phyloP scores from a whole-genome alignment of 495 filamentous ascomycete species.

The Neurospora cerealis region DNA sequence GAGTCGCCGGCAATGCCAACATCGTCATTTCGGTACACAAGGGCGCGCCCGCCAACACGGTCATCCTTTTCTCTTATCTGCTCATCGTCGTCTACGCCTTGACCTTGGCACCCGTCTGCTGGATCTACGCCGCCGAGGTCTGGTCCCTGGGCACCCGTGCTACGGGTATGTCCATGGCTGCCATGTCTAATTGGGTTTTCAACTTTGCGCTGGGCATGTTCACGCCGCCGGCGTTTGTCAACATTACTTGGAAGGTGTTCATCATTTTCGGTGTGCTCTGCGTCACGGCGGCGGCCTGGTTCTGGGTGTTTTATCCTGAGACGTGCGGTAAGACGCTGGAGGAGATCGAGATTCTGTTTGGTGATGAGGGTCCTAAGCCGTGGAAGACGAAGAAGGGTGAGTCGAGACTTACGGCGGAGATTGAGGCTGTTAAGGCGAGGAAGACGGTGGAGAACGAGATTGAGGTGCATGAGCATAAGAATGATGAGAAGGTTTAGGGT shows the following conservation, averaged over 20 bases:
- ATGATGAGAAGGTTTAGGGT: background rate
- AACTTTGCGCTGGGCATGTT: constrained; percentile 67
- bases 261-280: constrained; percentile 70
- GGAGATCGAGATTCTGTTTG: constrained; percentile 57
- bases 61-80: constrained; percentile 65
- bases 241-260: constrained; percentile 63
- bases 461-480: constrained; percentile 2
- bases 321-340: constrained; percentile 62
- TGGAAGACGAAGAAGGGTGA: constrained; percentile 53
- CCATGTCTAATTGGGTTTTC: constrained; percentile 66
- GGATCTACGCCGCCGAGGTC: constrained; percentile 70
- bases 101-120: constrained; percentile 58
- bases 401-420: constrained; percentile 32
- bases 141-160: constrained; percentile 67
- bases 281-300: constrained; percentile 49
- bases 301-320: constrained; percentile 62
- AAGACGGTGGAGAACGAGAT: constrained; percentile 6
- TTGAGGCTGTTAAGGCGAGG: constrained; percentile 27
- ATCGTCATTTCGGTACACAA: constrained; percentile 48
- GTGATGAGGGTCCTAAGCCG: constrained; percentile 38
- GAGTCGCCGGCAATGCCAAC: constrained; percentile 55
- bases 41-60: constrained; percentile 51
- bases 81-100: constrained; percentile 62
- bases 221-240: constrained; percentile 58
- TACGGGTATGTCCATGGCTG: constrained; percentile 57